A percentile compares a stretch with the other conserved stretches of the same genome.
Conservation (phyloP, 495 filamentous ascomycete species). For the Xylaria bambusicola region DNA sequence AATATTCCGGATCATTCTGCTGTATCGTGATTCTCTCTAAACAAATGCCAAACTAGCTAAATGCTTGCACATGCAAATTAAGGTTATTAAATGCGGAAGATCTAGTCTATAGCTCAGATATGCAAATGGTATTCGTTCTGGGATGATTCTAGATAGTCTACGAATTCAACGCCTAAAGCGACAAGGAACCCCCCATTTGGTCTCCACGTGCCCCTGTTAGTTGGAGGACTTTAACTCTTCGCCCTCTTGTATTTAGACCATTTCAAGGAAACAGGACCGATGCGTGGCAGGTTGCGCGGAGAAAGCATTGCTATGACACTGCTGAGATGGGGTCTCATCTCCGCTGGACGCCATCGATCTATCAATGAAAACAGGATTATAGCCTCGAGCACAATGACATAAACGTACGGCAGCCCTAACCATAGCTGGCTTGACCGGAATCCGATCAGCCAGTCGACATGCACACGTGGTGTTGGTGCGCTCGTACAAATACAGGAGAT, state of each 20-base stretch:
- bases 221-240: not conserved
- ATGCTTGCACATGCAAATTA: too few relatives aligned
- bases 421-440: not conserved
- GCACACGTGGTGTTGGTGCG: not conserved
- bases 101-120: too few relatives aligned
- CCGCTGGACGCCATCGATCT: not conserved
- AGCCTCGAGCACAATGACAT: slow-evolving; percentile 3
- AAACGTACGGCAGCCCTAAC: not conserved
- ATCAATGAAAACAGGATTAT: slow-evolving; percentile 5
- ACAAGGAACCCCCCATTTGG: not conserved
- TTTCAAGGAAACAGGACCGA: slow-evolving; percentile 12
- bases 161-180: not conserved
- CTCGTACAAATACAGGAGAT: not conserved
- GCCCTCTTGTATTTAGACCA: not conserved
- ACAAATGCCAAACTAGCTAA: too few relatives aligned
- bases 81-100: too few relatives aligned
- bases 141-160: not conserved
- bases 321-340: not conserved
- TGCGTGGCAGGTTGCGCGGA: slow-evolving; percentile 5
- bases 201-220: not conserved
- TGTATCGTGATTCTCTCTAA: too few relatives aligned
- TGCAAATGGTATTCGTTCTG: not conserved
- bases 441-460: not conserved
- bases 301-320: not conserved
- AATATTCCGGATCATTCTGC: too few relatives aligned